A percentile compares a stretch with the other conserved stretches of the same genome.
Conservation (phyloP, 441 rosid genomes). For the Raphanus hybrid region DNA sequence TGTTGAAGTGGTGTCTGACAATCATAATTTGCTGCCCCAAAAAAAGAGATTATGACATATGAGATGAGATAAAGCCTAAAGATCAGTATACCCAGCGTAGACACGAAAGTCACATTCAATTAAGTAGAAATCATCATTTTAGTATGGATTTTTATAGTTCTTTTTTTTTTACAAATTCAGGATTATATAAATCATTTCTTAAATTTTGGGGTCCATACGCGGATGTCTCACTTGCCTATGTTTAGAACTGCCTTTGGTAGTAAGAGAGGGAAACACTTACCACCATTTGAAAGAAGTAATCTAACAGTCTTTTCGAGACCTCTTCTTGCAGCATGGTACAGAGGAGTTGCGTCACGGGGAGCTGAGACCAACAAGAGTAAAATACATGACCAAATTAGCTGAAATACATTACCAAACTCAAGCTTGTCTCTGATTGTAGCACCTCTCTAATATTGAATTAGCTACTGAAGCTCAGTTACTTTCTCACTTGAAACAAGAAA, state of each 20-base stretch:
- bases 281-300: slow-evolving; percentile 81
- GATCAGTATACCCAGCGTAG: too few species aligned
- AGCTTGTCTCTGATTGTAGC: not conserved
- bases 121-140: not conserved
- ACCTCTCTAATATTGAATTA: slow-evolving; percentile 8
- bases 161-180: not conserved
- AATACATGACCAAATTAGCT: slow-evolving; percentile 3
- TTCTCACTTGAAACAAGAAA: slow-evolving; percentile 4
- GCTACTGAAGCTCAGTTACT: slow-evolving; percentile 4
- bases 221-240: not conserved
- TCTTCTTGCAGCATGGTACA: slow-evolving; percentile 92
- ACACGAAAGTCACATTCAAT: slow-evolving; percentile 16
- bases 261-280: slow-evolving; percentile 42
- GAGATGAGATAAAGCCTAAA: slow-evolving; percentile 20
- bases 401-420: not conserved
- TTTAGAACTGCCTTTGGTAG: not conserved
- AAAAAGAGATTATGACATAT: not conserved
- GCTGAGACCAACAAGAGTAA: slow-evolving; percentile 44
- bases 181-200: not conserved
- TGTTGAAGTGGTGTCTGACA: slow-evolving; percentile 84
- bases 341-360: slow-evolving; percentile 81
- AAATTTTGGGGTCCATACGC: not conserved
- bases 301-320: slow-evolving; percentile 80
- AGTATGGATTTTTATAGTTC: not conserved
- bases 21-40: slow-evolving; percentile 75